Base-by-base conservation (phyloP, 345 rosid genomes). In the Melaleuca alternifolia region DNA sequence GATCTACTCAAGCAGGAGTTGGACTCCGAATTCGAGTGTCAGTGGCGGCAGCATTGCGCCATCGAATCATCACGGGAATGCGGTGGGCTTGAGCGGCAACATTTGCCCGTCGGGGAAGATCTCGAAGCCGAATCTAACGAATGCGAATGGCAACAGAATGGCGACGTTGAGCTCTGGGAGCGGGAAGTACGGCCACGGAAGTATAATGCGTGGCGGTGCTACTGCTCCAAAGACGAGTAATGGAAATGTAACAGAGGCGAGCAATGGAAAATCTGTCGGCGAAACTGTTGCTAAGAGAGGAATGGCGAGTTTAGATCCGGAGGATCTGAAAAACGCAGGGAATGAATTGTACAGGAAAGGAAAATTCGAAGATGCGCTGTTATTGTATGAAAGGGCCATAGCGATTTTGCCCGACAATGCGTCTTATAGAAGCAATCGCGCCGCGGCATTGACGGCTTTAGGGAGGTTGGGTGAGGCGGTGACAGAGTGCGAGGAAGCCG, bases 171-270 rank as follows among this genome's bases (percentile, higher is more conserved):
- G 97, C 30, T 92, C 92, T 9, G 95, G 99, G 11, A 93, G 94
- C 5, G 99, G 97, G 20, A 93, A 96, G 86, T 97, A 97, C 86
- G 99, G 99, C 12, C 99, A 94, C 83, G 99, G 99, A 21, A 97
- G 95, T 88, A 94, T 96, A 65, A 90, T 97, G 84, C 93, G 96
- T 2, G 89, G 96, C 48, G 89, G 89, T 54, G 89, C 86, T 83
- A 75, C 88, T 54, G 2, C n/a, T 21, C 89, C 90, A 48, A 82
- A 79, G n/a, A n/a, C 52, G 20, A 23, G 87, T 48, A 52, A 85
- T 12, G 61, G 76, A 44, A 46, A 8, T 54, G 62, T n/a, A 7
- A 76, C 46, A 21, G 83, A 84, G 85, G 44, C 50, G 51, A 52
- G 71, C 30, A 59, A 52, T 5, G 83, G 54, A 7, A 53, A 54